Conservation (phyloP, 139 green algal genomes). For the Chlorella sp. region DNA sequence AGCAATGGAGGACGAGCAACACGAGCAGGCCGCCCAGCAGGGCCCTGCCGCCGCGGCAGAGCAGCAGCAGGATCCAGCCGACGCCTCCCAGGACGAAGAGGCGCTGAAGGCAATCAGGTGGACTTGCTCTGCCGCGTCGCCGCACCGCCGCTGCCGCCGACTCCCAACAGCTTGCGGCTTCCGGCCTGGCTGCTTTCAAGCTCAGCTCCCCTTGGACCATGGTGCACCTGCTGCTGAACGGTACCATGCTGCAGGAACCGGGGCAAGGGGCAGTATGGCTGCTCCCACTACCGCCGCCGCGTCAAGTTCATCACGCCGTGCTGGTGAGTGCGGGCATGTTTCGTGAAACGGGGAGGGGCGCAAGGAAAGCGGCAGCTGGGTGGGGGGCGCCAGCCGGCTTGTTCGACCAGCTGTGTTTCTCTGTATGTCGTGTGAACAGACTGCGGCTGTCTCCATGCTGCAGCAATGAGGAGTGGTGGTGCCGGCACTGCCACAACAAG, state of each 20-base stretch:
- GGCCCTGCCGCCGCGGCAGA: not conserved
- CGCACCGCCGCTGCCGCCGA: not conserved
- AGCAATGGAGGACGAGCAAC: not conserved
- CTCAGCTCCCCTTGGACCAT: too few relatives aligned
- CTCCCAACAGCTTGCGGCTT: too few relatives aligned
- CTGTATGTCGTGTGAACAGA: too few relatives aligned
- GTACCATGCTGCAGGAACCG: not conserved
- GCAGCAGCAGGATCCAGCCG: too few relatives aligned
- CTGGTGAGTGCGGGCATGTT: slow-evolving; percentile 53
- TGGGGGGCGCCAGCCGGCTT: too few relatives aligned
- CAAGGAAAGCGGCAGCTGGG: too few relatives aligned
- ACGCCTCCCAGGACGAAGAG: not conserved
- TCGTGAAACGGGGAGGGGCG: too few relatives aligned
- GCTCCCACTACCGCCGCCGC: slow-evolving; percentile 82
- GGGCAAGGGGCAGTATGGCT: slow-evolving; percentile 58
- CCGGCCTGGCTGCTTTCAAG: too few relatives aligned
- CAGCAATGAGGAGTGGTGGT: slow-evolving; percentile 37
- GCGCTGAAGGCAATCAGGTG: not conserved
- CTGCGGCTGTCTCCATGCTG: too few relatives aligned
- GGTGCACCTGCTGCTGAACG: not conserved
- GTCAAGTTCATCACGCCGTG: slow-evolving; percentile 86
- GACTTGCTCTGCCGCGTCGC: not conserved
- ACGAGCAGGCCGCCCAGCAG: not conserved
- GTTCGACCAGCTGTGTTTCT: too few relatives aligned
- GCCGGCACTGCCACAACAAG: slow-evolving; percentile 89